These are phyloP conservation scores for Cryphonectria nitschkei DNA, from an alignment of 2,329 filamentous ascomycete species.

Conservation along the genomic window DNA sequence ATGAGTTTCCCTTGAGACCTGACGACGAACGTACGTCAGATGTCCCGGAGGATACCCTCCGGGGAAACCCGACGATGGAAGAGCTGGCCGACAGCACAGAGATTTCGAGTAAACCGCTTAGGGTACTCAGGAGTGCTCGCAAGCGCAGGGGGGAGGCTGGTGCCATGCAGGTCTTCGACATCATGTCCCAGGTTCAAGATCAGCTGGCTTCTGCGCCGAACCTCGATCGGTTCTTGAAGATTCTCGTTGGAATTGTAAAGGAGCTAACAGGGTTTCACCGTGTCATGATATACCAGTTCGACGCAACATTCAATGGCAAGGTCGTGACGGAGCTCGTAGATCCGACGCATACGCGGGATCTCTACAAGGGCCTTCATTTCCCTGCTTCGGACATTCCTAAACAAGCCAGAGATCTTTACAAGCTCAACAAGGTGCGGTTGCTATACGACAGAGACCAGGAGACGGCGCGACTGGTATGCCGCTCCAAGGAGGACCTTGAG, in stretches of 20 bases:
- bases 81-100: constrained; percentile 78
- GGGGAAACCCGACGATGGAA: constrained; percentile 72
- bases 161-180: constrained; percentile 88
- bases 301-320: constrained; percentile 78
- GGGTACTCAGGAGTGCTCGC: constrained; percentile 74
- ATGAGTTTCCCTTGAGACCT: constrained; percentile 68
- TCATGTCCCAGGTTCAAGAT: constrained; percentile 90
- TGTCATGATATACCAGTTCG: constrained; percentile 93
- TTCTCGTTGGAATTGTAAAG: constrained; percentile 83
- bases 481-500: constrained; percentile 73
- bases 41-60: constrained; percentile 72
- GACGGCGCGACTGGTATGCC: constrained; percentile 81
- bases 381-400: constrained; percentile 85
- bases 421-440: constrained; percentile 84
- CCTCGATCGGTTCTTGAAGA: constrained; percentile 75
- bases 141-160: constrained; percentile 78
- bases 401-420: constrained; percentile 87
- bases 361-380: constrained; percentile 88
- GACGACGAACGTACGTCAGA: constrained; percentile 62
- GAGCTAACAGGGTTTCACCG: constrained; percentile 90
- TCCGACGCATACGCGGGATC: constrained; percentile 74
- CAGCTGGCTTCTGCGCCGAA: constrained; percentile 75
- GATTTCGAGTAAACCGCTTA: constrained; percentile 74
- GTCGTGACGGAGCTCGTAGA: constrained; percentile 89
- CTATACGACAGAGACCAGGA: constrained; percentile 83